A percentile compares a stretch with the other conserved stretches of the same genome.
Conservation (phyloP, 371 early-diverging fungal species). For the Syncephalastrum monosporum region DNA sequence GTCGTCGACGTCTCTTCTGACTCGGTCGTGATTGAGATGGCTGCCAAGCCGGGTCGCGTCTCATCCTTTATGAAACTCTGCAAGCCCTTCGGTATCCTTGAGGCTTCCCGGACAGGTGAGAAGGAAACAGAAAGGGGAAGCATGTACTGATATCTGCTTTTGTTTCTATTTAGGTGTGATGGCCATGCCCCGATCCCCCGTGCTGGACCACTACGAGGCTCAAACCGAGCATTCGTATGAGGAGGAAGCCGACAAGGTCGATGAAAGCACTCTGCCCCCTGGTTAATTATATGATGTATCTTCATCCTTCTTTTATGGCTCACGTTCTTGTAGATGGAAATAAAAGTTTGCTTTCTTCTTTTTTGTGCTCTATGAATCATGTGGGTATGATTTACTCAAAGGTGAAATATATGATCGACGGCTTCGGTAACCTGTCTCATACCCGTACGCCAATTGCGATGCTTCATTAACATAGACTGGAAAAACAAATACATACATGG, state of each 20-base stretch:
- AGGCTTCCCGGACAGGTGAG: conserved; percentile 86
- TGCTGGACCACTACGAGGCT: conserved; percentile 68
- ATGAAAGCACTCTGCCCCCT: conserved; percentile 88
- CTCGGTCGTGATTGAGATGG: conserved; percentile 81
- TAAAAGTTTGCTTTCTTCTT: too few relatives aligned
- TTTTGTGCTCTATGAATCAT: too few relatives aligned
- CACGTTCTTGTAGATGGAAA: too few relatives aligned
- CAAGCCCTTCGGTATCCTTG: conserved; percentile 90
- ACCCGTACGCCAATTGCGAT: too few relatives aligned
- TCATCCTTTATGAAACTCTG: conserved; percentile 89
- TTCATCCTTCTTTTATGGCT: too few relatives aligned
- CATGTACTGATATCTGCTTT: not conserved
- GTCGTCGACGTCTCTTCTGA: conserved; percentile 87
- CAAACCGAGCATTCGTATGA: conserved; percentile 47
- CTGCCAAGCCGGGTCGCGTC: conserved; percentile 82
- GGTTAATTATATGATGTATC: conserved; percentile 54
- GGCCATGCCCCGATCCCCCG: conserved; percentile 89
- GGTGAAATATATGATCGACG: too few relatives aligned
- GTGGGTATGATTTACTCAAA: too few relatives aligned
- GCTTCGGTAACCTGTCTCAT: too few relatives aligned
- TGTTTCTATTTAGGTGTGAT: conserved; percentile 62
- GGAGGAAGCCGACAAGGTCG: conserved; percentile 61
- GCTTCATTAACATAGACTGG: too few relatives aligned
- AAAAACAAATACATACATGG: too few relatives aligned
- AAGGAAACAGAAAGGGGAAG: not conserved